These are phyloP conservation scores for Litchi chinensis DNA, from an alignment of 345 rosid species.

Conservation along the genomic window DNA sequence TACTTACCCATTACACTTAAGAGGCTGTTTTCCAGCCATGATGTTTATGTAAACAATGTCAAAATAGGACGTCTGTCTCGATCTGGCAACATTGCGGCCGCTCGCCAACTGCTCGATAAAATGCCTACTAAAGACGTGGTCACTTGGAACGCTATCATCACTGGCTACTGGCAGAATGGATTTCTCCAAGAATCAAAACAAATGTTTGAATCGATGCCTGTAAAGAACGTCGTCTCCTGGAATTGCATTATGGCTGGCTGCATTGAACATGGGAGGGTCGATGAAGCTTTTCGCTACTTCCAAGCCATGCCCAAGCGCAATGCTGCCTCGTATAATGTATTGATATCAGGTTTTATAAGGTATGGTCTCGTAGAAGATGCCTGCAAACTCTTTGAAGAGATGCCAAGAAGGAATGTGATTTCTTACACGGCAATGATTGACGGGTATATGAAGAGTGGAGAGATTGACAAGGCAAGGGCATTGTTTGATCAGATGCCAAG, in stretches of 20 bases:
- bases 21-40: constrained; percentile 18
- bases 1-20: background rate
- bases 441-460: constrained; percentile 42
- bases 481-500: constrained; percentile 34
- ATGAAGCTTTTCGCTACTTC: constrained; percentile 39
- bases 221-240: constrained; percentile 46
- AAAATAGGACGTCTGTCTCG: constrained; percentile 26
- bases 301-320: constrained; percentile 40
- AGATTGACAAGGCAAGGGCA: constrained; percentile 39
- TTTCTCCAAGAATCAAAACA: constrained; percentile 37
- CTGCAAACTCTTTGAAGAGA: constrained; percentile 32
- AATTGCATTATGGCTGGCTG: constrained; percentile 51
- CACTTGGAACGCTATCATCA: constrained; percentile 46
- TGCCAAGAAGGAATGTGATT: constrained; percentile 43
- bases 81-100: constrained; percentile 36
- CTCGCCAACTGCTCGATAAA: constrained; percentile 41
- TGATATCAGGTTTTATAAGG: constrained; percentile 44
- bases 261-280: constrained; percentile 26
- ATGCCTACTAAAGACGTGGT: constrained; percentile 38
- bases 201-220: constrained; percentile 40
- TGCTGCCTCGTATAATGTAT: constrained; percentile 41
- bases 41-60: constrained; percentile 30
- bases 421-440: constrained; percentile 55
- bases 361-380: constrained; percentile 35
- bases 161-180: constrained; percentile 39